A percentile compares a stretch with the other conserved stretches of the same genome.
Evolutionary conservation across 2,329 filamentous ascomycete genomes (phyloP).

Genomic region (Cladophialophora exuberans): DNA sequence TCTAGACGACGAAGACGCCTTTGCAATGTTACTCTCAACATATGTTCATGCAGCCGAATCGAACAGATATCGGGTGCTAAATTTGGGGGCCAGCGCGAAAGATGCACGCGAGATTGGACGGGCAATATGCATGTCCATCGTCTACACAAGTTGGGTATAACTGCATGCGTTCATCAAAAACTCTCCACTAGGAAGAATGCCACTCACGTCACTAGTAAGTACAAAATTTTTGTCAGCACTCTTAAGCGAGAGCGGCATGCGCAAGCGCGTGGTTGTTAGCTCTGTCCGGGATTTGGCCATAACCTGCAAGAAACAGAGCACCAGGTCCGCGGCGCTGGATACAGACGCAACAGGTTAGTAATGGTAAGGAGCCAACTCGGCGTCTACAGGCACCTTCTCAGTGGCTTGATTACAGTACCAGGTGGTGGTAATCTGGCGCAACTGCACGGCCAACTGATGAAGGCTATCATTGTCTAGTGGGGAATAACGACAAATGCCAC

Average conservation of each 20-base stretch:
- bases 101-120: constrained; percentile 4
- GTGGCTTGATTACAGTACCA: neutral
- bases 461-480: neutral
- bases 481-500: neutral
- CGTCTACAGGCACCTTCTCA: neutral
- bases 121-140: neutral
- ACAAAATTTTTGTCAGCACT: constrained; percentile 11
- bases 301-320: neutral
- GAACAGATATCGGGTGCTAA: neutral
- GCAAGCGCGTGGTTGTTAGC: constrained; percentile 18
- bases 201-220: constrained; percentile 21
- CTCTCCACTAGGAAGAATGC: neutral
- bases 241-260: constrained; percentile 3
- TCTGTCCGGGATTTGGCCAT: neutral
- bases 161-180: constrained; percentile 1
- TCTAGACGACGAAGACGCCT: neutral
- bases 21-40: neutral
- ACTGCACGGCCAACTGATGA: neutral
- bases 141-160: neutral
- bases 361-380: neutral
- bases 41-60: neutral
- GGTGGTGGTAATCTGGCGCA: neutral
- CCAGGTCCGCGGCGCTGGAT: neutral
- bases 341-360: neutral
- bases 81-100: constrained; percentile 9